A percentile compares a stretch with the other conserved stretches of the same genome.
Evolutionary conservation across 2,329 filamentous ascomycete species (phyloP).

Genomic region (Scytalidium lignicola): DNA sequence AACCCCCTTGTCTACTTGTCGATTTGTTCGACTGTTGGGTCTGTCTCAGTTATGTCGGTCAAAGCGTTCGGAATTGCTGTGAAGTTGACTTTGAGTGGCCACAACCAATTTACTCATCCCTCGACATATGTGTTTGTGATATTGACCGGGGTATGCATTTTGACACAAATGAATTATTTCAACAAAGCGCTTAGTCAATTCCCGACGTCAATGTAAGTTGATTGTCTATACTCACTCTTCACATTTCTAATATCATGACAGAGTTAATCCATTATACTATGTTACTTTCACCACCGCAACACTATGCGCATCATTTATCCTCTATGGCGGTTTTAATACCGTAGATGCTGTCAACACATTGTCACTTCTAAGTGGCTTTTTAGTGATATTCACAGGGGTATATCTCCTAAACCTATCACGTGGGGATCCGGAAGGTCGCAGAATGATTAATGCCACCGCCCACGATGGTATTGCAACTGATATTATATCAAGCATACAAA

Average conservation of each 20-base stretch:
- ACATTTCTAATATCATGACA: conserved; percentile 26
- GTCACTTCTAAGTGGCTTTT: conserved; percentile 86
- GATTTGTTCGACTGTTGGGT: conserved; percentile 95
- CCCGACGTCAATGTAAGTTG: conserved; percentile 86
- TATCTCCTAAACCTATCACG: conserved; percentile 96
- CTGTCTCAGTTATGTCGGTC: conserved; percentile 97
- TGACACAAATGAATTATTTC: conserved; percentile 99
- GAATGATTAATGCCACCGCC: conserved; percentile 54
- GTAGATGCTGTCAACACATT: conserved; percentile 87
- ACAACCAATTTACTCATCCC: conserved; percentile 92
- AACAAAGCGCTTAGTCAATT: conserved; percentile 98
- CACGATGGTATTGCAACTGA: conserved; percentile 85
- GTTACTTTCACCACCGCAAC: conserved; percentile 96
- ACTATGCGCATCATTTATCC: conserved; percentile 88
- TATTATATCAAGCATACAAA: conserved; percentile 82
- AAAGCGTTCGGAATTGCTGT: conserved; percentile 98
- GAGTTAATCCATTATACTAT: conserved; percentile 79
- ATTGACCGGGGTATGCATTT: conserved; percentile 83
- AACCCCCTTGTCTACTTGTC: conserved; percentile 96
- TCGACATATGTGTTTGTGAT: conserved; percentile 98
- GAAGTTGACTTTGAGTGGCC: conserved; percentile 86
- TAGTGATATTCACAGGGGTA: conserved; percentile 91
- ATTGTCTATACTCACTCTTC: not conserved
- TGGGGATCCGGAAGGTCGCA: conserved; percentile 76
- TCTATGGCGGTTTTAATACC: conserved; percentile 95